Conservation (phyloP, 176 grass and related monocot species). For the Areca catechu region DNA sequence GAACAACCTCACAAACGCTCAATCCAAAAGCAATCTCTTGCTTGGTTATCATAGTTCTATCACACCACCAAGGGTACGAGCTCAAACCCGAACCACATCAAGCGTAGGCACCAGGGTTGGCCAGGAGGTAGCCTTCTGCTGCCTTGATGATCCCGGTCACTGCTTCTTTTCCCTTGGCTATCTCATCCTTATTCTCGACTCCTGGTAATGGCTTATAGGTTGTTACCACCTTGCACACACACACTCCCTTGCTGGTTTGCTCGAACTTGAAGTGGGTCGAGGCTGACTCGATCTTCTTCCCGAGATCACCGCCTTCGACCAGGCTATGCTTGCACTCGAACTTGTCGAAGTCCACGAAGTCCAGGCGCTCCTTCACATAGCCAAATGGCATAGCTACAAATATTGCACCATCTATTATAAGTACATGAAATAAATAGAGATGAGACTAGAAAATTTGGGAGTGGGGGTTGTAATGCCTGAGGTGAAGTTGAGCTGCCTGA, state of each 20-base stretch:
- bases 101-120: neutral
- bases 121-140: slow-evolving; percentile 45
- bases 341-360: slow-evolving; percentile 42
- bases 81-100: too few relatives aligned
- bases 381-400: slow-evolving; percentile 41
- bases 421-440: too few relatives aligned
- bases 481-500: slow-evolving; percentile 83
- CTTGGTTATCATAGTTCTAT: too few relatives aligned
- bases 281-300: slow-evolving; percentile 26
- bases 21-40: too few relatives aligned
- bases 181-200: slow-evolving; percentile 26
- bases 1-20: too few relatives aligned
- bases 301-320: slow-evolving; percentile 56
- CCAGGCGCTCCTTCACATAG: slow-evolving; percentile 49
- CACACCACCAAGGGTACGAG: too few relatives aligned
- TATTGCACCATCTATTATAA: too few relatives aligned
- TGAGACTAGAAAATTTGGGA: too few relatives aligned
- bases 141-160: slow-evolving; percentile 38
- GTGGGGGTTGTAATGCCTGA: slow-evolving; percentile 11
- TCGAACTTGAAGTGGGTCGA: slow-evolving; percentile 55
- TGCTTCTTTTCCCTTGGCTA: slow-evolving; percentile 33
- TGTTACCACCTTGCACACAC: slow-evolving; percentile 39
- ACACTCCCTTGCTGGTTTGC: slow-evolving; percentile 32
- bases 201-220: slow-evolving; percentile 38
- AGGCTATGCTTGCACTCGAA: slow-evolving; percentile 49